Evolutionary conservation across 371 early-diverging fungal genomes (phyloP).

Genomic region (Mycotypha africana): DNA sequence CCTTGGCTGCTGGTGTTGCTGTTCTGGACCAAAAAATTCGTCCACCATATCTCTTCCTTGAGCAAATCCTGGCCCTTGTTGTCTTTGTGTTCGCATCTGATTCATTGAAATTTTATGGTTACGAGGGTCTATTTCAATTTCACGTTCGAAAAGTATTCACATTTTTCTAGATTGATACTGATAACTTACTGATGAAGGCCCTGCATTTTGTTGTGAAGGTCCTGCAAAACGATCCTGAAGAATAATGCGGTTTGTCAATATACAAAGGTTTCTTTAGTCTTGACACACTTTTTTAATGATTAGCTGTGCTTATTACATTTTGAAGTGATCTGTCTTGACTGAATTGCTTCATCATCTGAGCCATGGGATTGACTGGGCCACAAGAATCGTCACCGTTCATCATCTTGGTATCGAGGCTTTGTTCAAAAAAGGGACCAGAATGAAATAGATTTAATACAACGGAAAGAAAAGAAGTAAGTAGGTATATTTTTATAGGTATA

Average conservation of each 20-base stretch:
- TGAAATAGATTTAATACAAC: too few relatives aligned
- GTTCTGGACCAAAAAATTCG: conserved; percentile 57
- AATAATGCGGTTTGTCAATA: too few relatives aligned
- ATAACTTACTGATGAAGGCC: conserved; percentile 27
- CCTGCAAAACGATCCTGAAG: conserved; percentile 36
- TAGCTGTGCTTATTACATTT: conserved; percentile 26
- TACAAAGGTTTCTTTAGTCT: too few relatives aligned
- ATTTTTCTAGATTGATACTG: too few relatives aligned
- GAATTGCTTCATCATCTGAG: conserved; percentile 56
- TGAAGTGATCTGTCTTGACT: conserved; percentile 47
- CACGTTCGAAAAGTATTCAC: background rate
- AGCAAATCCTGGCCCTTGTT: conserved; percentile 17
- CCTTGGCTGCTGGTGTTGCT: conserved; percentile 12
- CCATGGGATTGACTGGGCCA: conserved; percentile 51
- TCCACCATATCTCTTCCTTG: conserved; percentile 38
- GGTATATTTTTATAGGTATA: too few relatives aligned
- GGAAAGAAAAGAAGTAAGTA: too few relatives aligned
- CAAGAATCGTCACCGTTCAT: conserved; percentile 50
- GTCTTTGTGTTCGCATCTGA: conserved; percentile 23
- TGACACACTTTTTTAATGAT: too few relatives aligned
- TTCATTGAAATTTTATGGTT: background rate
- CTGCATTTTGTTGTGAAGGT: conserved; percentile 22
- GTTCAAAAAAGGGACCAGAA: too few relatives aligned
- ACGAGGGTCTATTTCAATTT: background rate
- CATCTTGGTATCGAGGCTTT: conserved; percentile 35